These are phyloP conservation scores for Cryphonectria nitschkei DNA, from an alignment of 2,329 filamentous ascomycete species.

Conservation along the genomic window DNA sequence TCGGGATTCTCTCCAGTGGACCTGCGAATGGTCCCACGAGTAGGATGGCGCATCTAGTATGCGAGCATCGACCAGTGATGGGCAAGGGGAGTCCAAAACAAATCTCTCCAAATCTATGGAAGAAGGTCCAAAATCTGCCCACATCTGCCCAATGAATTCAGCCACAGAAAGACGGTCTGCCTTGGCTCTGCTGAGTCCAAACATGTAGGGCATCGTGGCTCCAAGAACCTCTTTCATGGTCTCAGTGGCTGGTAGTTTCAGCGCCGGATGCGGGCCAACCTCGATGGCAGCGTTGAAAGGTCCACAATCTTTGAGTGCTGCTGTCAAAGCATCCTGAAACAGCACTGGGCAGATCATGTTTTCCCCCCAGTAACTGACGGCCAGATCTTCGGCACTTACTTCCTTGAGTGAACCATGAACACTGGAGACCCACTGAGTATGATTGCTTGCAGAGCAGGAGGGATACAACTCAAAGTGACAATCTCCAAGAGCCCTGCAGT, in stretches of 20 bases:
- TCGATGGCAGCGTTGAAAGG: constrained; percentile 46
- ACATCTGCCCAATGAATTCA: constrained; percentile 41
- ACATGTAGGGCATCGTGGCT: constrained; percentile 37
- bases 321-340: constrained; percentile 46
- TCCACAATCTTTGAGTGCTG: constrained; percentile 32
- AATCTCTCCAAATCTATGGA: constrained; percentile 32
- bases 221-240: constrained; percentile 36
- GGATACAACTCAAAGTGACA: constrained; percentile 36
- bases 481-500: constrained; percentile 37
- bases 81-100: constrained; percentile 33
- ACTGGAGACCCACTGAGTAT: constrained; percentile 45
- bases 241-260: constrained; percentile 45
- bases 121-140: constrained; percentile 37
- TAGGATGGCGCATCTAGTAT: constrained; percentile 45
- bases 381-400: constrained; percentile 29
- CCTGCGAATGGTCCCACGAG: constrained; percentile 51
- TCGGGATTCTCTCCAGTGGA: constrained; percentile 49
- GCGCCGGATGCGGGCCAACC: constrained; percentile 49
- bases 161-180: constrained; percentile 39
- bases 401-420: constrained; percentile 37
- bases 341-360: constrained; percentile 50
- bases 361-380: constrained; percentile 45
- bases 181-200: constrained; percentile 38
- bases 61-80: constrained; percentile 28
- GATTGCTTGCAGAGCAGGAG: constrained; percentile 30